Base-by-base conservation (phyloP, 1,284 basidiomycete genomes). In the Trichosporon asahii region DNA sequence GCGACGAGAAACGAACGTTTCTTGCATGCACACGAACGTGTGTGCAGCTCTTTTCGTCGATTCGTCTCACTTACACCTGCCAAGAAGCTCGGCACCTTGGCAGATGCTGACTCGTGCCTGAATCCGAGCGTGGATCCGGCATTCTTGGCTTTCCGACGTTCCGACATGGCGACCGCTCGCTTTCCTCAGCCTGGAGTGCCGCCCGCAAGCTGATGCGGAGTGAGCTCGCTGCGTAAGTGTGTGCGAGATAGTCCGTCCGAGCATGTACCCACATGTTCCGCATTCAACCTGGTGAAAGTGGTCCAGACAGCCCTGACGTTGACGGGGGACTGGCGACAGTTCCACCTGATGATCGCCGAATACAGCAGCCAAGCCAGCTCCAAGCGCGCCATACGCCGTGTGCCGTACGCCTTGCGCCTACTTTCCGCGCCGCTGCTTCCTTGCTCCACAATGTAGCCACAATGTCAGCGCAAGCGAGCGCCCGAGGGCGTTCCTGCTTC, bases 221-320 rank as follows among this genome's bases (percentile, higher is more conserved):
- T 11, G 14, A 3, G 15, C 3, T n/a, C n/a, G 18, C 27, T 57
- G 29, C 57, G 55, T 60, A 31, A 5, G 15, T 18, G 29, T n/a
- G 35, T 15, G 27, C 57, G 29, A 61, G 57, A n/a, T 61, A 61
- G 29, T 61, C 57, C 57, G 57, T 18, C 57, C 57, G 57, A 61
- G 57, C 8, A 29, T 18, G 57, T 15, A 33, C 29, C 57, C 55
- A 27, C 55, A 60, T 18, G 55, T 15, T 31, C 25, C 55, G 27
- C 27, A 14, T 7, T 60, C 55, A 6, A 11, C 6, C 31, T 33
- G 31, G 7, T n/a, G n/a, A n/a, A n/a, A n/a, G n/a, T n/a, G n/a
- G n/a, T n/a, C n/a, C n/a, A n/a, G n/a, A n/a, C n/a, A n/a, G n/a
- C n/a, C n/a, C n/a, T n/a, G n/a, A n/a, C n/a, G n/a, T n/a, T n/a